These are phyloP conservation scores for Quercus suber DNA, from an alignment of 306 rosid genomes.

Conservation along the genomic window DNA sequence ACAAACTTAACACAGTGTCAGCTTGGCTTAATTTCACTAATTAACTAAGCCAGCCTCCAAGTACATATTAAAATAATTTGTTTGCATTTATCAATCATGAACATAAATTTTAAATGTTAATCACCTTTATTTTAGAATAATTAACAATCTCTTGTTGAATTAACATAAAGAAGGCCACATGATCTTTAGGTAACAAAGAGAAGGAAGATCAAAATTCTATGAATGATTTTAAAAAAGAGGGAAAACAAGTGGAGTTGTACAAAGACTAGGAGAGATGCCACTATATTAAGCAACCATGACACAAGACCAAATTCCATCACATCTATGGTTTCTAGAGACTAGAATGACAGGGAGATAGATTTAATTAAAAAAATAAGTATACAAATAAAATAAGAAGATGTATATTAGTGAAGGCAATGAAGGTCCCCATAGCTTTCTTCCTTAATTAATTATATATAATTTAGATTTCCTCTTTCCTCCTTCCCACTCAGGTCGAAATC, in stretches of 20 bases:
- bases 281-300: conserved; percentile 43
- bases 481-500: conserved; percentile 25
- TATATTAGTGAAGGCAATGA: background rate
- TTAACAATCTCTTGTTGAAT: background rate
- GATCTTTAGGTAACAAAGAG: background rate
- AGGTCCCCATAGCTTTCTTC: background rate
- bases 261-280: conserved; percentile 21
- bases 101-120: background rate
- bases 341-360: background rate
- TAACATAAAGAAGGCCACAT: background rate
- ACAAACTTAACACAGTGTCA: background rate
- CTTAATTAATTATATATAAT: background rate
- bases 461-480: background rate
- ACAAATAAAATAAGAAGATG: background rate
- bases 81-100: too few relatives aligned
- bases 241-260: background rate
- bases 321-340: conserved; percentile 13
- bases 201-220: background rate
- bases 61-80: background rate
- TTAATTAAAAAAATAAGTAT: background rate
- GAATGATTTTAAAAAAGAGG: background rate
- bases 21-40: background rate
- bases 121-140: background rate
- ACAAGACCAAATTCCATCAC: conserved; percentile 38
- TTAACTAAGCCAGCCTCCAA: background rate